Percentiles rank a stretch among this genome's conserved stretches.
phyloP scores from a whole-genome alignment of 345 rosid species.

The Lenwebbia sp. region DNA sequence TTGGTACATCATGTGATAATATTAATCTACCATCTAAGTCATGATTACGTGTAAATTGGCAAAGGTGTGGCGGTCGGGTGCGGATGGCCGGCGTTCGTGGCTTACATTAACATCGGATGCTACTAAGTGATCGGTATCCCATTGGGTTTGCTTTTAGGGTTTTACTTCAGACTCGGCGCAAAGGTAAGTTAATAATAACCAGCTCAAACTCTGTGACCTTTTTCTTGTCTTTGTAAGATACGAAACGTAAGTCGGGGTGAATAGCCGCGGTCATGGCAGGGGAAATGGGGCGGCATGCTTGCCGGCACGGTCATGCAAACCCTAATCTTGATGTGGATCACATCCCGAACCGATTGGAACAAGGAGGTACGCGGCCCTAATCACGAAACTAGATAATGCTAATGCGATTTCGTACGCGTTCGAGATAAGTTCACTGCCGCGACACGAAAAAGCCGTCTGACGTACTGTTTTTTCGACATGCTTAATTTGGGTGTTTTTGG shows the following conservation, averaged over 20 bases:
- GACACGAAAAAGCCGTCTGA: neutral
- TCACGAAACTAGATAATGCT: neutral
- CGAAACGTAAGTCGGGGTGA: neutral
- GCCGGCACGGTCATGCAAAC: slow-evolving; percentile 58
- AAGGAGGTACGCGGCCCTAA: slow-evolving; percentile 24
- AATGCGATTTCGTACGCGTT: neutral
- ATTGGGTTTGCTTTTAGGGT: slow-evolving; percentile 48
- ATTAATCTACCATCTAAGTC: neutral
- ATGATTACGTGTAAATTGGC: neutral
- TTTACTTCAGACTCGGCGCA: slow-evolving; percentile 50
- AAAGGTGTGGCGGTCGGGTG: slow-evolving; percentile 83
- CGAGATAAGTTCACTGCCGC: neutral
- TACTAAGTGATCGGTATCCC: slow-evolving; percentile 65
- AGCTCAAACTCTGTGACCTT: neutral
- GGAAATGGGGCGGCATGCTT: slow-evolving; percentile 70
- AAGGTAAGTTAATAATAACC: slow-evolving; percentile 22
- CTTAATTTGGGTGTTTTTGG: neutral
- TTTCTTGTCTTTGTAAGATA: neutral
- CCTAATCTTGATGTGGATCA: slow-evolving; percentile 46
- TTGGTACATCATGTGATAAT: neutral
- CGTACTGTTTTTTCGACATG: neutral
- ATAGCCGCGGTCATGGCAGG: slow-evolving; percentile 13
- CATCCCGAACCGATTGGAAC: slow-evolving; percentile 50
- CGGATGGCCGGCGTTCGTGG: slow-evolving; percentile 76
- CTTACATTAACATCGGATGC: slow-evolving; percentile 61